phyloP scores from a whole-genome alignment of 768 basidiomycete species.

The Fomitopsis serialis region DNA sequence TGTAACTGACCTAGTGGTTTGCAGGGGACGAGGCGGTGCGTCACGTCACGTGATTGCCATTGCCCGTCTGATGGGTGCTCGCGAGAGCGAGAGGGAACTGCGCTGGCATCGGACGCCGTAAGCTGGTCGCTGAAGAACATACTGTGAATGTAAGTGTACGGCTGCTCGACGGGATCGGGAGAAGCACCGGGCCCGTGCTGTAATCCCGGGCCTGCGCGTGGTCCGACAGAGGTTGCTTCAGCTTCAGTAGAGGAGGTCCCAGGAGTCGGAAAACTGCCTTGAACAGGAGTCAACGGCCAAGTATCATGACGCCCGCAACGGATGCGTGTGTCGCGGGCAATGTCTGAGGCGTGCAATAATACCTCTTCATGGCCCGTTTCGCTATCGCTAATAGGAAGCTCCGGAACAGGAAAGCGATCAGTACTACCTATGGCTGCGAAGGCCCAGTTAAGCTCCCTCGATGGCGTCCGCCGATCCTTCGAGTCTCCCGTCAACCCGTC shows the following conservation, averaged over 20 bases:
- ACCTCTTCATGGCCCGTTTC: conserved; percentile 96
- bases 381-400: conserved; percentile 98
- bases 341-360: conserved; percentile 94
- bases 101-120: conserved; percentile 89
- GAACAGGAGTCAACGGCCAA: conserved; percentile 92
- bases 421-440: conserved; percentile 98
- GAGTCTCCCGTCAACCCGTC: conserved; percentile 95
- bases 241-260: no score
- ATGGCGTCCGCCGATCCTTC: conserved; percentile 91
- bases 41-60: conserved; percentile 13
- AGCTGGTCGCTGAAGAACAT: conserved; percentile 95
- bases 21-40: conserved; percentile 65
- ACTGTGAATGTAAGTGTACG: conserved; percentile 77
- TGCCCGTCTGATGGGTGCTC: conserved; percentile 21
- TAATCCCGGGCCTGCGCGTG: conserved; percentile 16
- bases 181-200: conserved; percentile 4
- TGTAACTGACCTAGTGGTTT: conserved; percentile 95
- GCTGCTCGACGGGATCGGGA: conserved; percentile 31
- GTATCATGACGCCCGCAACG: conserved; percentile 97
- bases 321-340: conserved; percentile 94
- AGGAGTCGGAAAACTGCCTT: conserved; percentile 85
- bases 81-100: conserved; percentile 69
- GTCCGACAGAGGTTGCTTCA: conserved; percentile 20
- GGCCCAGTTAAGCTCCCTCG: conserved; percentile 99
- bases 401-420: conserved; percentile 94